Conservation (phyloP, 2,329 filamentous ascomycete species). For the Talaromyces sp. region DNA sequence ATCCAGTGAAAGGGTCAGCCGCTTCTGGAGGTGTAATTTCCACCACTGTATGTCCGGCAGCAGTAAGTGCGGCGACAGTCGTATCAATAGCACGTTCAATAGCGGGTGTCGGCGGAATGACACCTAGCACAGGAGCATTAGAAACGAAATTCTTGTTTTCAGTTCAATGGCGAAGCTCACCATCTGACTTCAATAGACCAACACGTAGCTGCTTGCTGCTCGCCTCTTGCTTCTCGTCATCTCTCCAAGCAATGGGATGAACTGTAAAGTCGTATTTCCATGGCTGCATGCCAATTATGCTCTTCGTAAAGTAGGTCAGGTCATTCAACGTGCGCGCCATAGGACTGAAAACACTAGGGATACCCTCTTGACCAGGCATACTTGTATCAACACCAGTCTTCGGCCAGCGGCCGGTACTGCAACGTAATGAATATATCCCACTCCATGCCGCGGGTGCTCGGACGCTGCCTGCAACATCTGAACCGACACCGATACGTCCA, state of each 20-base stretch:
- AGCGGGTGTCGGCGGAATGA: slow-evolving; percentile 82
- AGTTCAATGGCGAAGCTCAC: slow-evolving; percentile 26
- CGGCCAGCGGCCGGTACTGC: slow-evolving; percentile 86
- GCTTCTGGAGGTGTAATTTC: slow-evolving; percentile 64
- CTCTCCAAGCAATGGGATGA: slow-evolving; percentile 77
- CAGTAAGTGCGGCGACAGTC: slow-evolving; percentile 64
- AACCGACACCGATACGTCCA: slow-evolving; percentile 83
- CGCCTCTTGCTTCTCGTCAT: slow-evolving; percentile 58
- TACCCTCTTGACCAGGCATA: slow-evolving; percentile 89
- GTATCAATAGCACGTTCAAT: slow-evolving; percentile 72
- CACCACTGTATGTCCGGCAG: slow-evolving; percentile 71
- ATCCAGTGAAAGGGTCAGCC: slow-evolving; percentile 72
- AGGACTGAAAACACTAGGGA: slow-evolving; percentile 83
- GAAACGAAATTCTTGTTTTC: neutral
- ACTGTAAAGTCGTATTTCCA: slow-evolving; percentile 87
- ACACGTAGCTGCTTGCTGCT: slow-evolving; percentile 64
- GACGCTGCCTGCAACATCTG: slow-evolving; percentile 86
- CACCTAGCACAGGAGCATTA: slow-evolving; percentile 44
- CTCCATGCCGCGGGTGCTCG: slow-evolving; percentile 83
- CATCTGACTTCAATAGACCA: slow-evolving; percentile 74
- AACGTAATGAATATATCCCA: slow-evolving; percentile 81
- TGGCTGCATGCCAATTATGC: slow-evolving; percentile 74
- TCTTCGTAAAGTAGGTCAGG: slow-evolving; percentile 76
- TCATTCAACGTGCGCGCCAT: slow-evolving; percentile 86
- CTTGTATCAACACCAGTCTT: slow-evolving; percentile 79